Evolutionary conservation across 257 asterid genomes (phyloP).

Genomic region (Knoxia roxburghii): DNA sequence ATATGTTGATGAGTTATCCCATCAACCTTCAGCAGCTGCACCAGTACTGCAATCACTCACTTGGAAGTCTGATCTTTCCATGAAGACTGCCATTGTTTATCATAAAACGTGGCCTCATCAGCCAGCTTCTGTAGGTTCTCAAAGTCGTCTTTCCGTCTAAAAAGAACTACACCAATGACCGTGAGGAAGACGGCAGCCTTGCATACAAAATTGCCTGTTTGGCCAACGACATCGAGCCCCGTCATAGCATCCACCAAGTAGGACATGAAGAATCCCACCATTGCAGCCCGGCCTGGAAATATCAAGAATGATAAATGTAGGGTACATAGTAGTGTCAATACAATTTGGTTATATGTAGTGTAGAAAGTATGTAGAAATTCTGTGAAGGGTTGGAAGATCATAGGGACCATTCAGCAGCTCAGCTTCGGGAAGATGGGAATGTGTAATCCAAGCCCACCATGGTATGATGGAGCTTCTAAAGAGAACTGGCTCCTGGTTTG

Average conservation of each 20-base stretch:
- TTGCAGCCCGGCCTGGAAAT: conserved; percentile 64
- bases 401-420: conserved; percentile 53
- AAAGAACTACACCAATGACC: conserved; percentile 36
- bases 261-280: conserved; percentile 68
- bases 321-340: too few species aligned
- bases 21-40: conserved; percentile 10
- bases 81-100: conserved; percentile 64
- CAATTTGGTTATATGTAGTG: neutral
- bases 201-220: conserved; percentile 55
- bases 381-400: neutral
- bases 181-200: conserved; percentile 44
- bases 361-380: neutral
- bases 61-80: conserved; percentile 41
- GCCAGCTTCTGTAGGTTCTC: conserved; percentile 36
- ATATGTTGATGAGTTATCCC: neutral
- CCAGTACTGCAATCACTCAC: conserved; percentile 3
- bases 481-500: conserved; percentile 50
- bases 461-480: conserved; percentile 64
- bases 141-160: conserved; percentile 40
- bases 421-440: conserved; percentile 65
- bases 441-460: conserved; percentile 72
- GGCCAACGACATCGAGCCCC: conserved; percentile 57
- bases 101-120: conserved; percentile 62
- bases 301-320: neutral
- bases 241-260: conserved; percentile 56